Percentiles rank a stretch among this genome's conserved stretches.
These are phyloP conservation scores for Rubia peregrina DNA, from an alignment of 305 asterid genomes.

Conservation along the genomic window DNA sequence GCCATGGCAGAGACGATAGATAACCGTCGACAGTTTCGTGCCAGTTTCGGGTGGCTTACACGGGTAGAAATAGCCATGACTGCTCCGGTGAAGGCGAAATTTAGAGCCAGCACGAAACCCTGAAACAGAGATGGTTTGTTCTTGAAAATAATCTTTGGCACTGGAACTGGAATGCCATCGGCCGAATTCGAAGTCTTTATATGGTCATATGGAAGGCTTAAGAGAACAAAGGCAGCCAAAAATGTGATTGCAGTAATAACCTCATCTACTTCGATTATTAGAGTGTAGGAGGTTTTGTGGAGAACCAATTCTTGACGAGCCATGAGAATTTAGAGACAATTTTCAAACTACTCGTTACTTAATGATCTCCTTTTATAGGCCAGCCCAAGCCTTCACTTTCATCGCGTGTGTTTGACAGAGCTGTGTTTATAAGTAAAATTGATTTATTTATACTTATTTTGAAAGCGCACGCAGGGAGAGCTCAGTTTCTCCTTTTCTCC, in stretches of 20 bases:
- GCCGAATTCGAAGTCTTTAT: background rate
- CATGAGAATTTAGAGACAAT: too few relatives aligned
- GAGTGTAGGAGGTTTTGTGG: too few relatives aligned
- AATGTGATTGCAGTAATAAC: background rate
- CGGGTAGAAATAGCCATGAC: constrained; percentile 6
- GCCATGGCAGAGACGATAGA: background rate
- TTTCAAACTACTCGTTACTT: too few relatives aligned
- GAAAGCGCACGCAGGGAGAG: too few relatives aligned
- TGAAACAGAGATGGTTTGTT: constrained; percentile 1
- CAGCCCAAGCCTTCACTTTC: too few relatives aligned
- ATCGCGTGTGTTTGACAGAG: too few relatives aligned
- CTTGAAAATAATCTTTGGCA: constrained; percentile 7
- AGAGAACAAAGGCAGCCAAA: background rate
- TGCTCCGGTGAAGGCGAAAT: constrained; percentile 11
- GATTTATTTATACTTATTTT: too few relatives aligned
- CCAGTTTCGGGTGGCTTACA: background rate
- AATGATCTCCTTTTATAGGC: too few relatives aligned
- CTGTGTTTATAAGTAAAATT: too few relatives aligned
- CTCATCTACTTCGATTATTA: too few relatives aligned
- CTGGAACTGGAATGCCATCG: background rate
- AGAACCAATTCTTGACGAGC: too few relatives aligned
- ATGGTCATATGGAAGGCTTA: background rate
- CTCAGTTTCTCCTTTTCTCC: too few relatives aligned
- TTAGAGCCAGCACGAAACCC: constrained; percentile 3
- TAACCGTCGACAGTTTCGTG: background rate